phyloP scores from a whole-genome alignment of 1,284 basidiomycete species.

The Pyrrhoderma noxium region DNA sequence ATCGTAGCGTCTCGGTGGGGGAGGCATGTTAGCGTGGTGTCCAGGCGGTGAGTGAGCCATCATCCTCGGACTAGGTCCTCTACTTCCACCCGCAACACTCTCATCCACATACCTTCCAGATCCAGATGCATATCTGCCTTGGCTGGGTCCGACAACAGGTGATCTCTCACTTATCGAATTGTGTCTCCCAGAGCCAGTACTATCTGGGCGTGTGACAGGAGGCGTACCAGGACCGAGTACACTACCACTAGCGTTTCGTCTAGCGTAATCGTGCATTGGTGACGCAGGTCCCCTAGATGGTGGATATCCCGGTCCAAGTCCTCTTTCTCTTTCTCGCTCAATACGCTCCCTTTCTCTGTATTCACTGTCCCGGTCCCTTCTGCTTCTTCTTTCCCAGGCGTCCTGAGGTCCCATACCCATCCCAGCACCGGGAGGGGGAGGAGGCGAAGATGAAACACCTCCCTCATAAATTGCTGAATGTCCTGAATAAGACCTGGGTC shows the following conservation, averaged over 20 bases:
- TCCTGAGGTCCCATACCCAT: slow-evolving; percentile 18
- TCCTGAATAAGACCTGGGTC: slow-evolving; percentile 40
- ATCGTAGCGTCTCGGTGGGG: slow-evolving; percentile 28
- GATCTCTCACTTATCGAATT: slow-evolving; percentile 1
- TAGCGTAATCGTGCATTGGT: slow-evolving; percentile 12
- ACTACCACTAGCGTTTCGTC: background rate
- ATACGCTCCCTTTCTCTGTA: no score
- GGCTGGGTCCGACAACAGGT: slow-evolving; percentile 13
- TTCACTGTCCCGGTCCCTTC: background rate
- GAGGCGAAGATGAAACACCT: slow-evolving; percentile 23
- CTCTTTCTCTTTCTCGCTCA: background rate
- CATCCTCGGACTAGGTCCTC: background rate
- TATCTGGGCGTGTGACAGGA: no score
- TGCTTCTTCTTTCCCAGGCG: background rate
- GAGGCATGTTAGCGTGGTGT: slow-evolving; percentile 6
- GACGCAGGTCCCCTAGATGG: slow-evolving; percentile 13
- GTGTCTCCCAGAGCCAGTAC: background rate
- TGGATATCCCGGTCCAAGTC: slow-evolving; percentile 3
- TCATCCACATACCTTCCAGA: background rate
- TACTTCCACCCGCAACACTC: background rate
- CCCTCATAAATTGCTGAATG: slow-evolving; percentile 32
- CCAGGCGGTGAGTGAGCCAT: background rate
- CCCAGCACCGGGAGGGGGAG: slow-evolving; percentile 40
- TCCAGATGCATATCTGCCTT: background rate
- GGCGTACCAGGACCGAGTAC: background rate